phyloP scores from a whole-genome alignment of 2,329 filamentous ascomycete species.

The Biscogniauxia mediterranea region DNA sequence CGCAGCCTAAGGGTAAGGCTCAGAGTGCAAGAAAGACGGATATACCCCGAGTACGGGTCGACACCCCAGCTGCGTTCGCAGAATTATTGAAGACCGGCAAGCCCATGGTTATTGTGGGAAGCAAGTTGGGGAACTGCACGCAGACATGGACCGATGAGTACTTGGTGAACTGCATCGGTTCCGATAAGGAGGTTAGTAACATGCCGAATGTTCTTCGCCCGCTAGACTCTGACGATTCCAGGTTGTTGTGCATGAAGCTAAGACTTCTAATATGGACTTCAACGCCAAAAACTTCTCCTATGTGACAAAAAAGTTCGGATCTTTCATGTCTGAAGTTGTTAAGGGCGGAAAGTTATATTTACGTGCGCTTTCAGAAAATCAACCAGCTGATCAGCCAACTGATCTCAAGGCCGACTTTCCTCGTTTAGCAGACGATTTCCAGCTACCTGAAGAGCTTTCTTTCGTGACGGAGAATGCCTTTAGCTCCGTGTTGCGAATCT shows the following conservation, averaged over 20 bases:
- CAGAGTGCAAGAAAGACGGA: slow-evolving; percentile 34
- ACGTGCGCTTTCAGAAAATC: slow-evolving; percentile 69
- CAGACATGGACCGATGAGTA: slow-evolving; percentile 67
- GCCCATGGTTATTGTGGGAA: slow-evolving; percentile 64
- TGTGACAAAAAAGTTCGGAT: slow-evolving; percentile 62
- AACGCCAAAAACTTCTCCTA: slow-evolving; percentile 81
- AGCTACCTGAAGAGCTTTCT: slow-evolving; percentile 59
- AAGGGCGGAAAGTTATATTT: slow-evolving; percentile 68
- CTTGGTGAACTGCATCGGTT: slow-evolving; percentile 60
- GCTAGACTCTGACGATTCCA: slow-evolving; percentile 29
- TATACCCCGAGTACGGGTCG: slow-evolving; percentile 53
- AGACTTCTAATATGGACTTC: slow-evolving; percentile 71
- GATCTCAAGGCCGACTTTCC: slow-evolving; percentile 71
- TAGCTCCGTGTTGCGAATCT: slow-evolving; percentile 77
- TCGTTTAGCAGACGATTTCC: slow-evolving; percentile 65
- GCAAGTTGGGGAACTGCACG: slow-evolving; percentile 67
- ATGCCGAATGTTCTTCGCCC: neutral
- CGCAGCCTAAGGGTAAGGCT: slow-evolving; percentile 13
- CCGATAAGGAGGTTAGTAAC: slow-evolving; percentile 54
- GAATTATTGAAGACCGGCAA: slow-evolving; percentile 54
- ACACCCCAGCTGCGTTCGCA: slow-evolving; percentile 56
- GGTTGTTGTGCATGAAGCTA: slow-evolving; percentile 73
- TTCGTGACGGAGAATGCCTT: slow-evolving; percentile 63
- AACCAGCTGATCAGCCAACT: slow-evolving; percentile 69
- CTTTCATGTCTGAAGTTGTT: slow-evolving; percentile 62